Evolutionary conservation across 2,329 filamentous ascomycete genomes (phyloP).

Genomic region (Phyllosticta citrichinensis): DNA sequence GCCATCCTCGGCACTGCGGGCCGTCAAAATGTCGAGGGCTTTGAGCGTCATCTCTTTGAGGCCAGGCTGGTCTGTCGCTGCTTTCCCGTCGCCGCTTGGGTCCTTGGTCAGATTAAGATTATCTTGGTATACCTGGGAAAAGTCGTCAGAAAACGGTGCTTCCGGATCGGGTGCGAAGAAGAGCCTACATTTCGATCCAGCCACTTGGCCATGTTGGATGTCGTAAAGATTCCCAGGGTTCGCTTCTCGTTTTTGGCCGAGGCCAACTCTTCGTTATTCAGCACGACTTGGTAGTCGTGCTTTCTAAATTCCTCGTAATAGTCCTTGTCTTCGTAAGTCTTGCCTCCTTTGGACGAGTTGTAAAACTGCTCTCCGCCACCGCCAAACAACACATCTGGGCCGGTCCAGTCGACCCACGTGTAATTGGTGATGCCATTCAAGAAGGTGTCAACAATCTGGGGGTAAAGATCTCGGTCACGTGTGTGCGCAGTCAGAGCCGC

Average conservation of each 20-base stretch:
- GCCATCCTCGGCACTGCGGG: slow-evolving; percentile 42
- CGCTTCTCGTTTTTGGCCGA: slow-evolving; percentile 47
- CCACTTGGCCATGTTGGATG: slow-evolving; percentile 70
- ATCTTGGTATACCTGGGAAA: slow-evolving; percentile 48
- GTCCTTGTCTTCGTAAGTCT: slow-evolving; percentile 59
- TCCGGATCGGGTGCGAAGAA: too few relatives aligned
- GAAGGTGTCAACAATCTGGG: slow-evolving; percentile 63
- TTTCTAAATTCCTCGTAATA: slow-evolving; percentile 63
- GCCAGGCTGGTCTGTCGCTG: slow-evolving; percentile 67
- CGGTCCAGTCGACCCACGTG: slow-evolving; percentile 64
- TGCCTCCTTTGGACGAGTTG: slow-evolving; percentile 40
- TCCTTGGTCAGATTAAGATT: slow-evolving; percentile 62
- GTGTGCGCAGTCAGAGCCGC: slow-evolving; percentile 53
- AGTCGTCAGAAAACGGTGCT: not conserved
- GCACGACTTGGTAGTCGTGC: slow-evolving; percentile 59
- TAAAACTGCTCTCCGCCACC: slow-evolving; percentile 76
- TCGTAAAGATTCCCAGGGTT: slow-evolving; percentile 69
- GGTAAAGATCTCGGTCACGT: slow-evolving; percentile 58
- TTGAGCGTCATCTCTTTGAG: slow-evolving; percentile 87
- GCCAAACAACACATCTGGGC: slow-evolving; percentile 74
- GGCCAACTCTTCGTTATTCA: slow-evolving; percentile 64
- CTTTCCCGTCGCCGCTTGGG: slow-evolving; percentile 52
- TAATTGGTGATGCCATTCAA: slow-evolving; percentile 70
- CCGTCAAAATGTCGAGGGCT: slow-evolving; percentile 68
- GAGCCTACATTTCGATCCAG: slow-evolving; percentile 58